Evolutionary conservation across 192 early-diverging fungal genomes (phyloP), one percentile per base, ranked within the genome.

Genomic region (Lobosporangium transversale): DNA sequence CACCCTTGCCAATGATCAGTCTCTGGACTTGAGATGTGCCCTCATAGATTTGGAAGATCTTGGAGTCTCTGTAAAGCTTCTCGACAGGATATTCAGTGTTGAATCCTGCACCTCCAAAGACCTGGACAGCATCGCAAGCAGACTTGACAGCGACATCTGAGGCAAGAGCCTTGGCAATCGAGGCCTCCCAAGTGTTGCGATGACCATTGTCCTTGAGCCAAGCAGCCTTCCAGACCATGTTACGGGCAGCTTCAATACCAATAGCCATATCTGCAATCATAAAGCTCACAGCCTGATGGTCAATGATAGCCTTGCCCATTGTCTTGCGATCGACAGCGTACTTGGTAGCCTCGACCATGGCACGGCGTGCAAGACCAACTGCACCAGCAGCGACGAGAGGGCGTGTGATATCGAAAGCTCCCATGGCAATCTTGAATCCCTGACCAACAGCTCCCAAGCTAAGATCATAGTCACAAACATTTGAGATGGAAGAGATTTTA

Each of bases 231-330:
- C 90, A 95, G 49, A 96, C 95, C 86, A 97, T 89, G 83, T 87
- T 85, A 35, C 94, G 87, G 18, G 95, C 86, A 44, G 94, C 88
- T 67, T 98, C 96, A 51, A 93, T 89, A 67, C 94, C 92, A 56
- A 98, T 98, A 33, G 95, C 96, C 94, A 95, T 96, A 81, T 98
- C 95, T 9, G 96, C 96, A 21, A 98, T 85, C 95, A 96, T 98
- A 66, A 96, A 96, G 2, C 91, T 86, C 43, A 98, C 86, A 29
- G 94, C 94, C 82, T 96, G 95, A 81, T 98, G 94, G 58, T 93
- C 88, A 20, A 91, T 85, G 35, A 98, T 97, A 42, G 79, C 81
- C 82, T 92, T 94, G 51, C 95, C 95, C 94, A 98, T 96, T 18
- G 96, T 97, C 86, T 95, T 97, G 68, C 96, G 91, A 79, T 98